Percentiles rank a stretch among this genome's conserved stretches.
These are phyloP conservation scores for Chaetomium globosum DNA, from an alignment of 2,329 filamentous ascomycete species.

Conservation along the genomic window DNA sequence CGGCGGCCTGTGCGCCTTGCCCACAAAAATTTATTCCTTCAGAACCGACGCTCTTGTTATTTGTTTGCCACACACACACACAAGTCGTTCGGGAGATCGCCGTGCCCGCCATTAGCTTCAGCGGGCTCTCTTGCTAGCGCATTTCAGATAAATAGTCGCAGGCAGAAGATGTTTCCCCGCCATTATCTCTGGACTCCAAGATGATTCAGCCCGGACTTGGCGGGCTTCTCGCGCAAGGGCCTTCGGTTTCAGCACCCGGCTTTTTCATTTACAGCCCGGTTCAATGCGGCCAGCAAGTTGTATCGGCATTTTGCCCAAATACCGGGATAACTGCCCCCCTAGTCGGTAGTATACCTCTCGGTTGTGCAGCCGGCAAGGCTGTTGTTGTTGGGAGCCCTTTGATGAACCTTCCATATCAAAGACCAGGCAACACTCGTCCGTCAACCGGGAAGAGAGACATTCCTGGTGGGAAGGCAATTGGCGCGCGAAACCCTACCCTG, in stretches of 20 bases:
- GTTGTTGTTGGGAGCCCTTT: neutral
- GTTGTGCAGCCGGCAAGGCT: neutral
- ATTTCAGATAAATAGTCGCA: neutral
- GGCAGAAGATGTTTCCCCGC: neutral
- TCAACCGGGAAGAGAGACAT: neutral
- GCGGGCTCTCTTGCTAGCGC: neutral
- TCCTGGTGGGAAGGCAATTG: neutral
- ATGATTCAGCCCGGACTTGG: neutral
- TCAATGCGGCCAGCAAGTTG: conserved; percentile 17
- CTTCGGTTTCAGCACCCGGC: conserved; percentile 26
- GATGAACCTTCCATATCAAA: neutral
- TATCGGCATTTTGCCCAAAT: conserved; percentile 8
- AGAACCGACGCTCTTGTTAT: neutral
- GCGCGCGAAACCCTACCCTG: neutral
- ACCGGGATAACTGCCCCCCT: neutral
- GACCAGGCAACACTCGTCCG: neutral
- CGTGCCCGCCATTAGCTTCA: conserved; percentile 17
- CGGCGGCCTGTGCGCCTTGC: conserved; percentile 8
- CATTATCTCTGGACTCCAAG: neutral
- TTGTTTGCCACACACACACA: conserved; percentile 2
- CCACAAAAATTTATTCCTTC: neutral
- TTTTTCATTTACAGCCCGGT: conserved; percentile 1
- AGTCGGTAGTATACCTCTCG: neutral
- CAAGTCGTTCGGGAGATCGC: conserved; percentile 29
- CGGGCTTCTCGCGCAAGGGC: conserved; percentile 7